Base-by-base conservation (phyloP, 495 filamentous ascomycete species). In the Lophiostoma macrostomum region DNA sequence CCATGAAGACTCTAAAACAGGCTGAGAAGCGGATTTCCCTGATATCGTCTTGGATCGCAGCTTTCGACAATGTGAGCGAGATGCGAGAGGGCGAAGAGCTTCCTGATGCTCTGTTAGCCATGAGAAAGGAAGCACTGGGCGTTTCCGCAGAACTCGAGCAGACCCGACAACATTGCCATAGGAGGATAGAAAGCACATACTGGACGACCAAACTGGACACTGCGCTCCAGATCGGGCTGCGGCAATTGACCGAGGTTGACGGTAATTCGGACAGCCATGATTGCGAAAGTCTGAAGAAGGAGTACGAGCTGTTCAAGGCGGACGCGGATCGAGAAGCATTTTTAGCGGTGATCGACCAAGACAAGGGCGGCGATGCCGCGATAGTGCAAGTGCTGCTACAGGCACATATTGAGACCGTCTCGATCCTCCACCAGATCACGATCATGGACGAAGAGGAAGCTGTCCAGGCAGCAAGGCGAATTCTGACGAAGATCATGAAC, bases 351-450 rank as follows among this genome's bases (percentile, higher is more conserved):
- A 65, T 86, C 14, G 90, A 96, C 31, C 82, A 90, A 56, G 90
- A 96, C 60, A 91, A 86, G 69, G 76, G 76, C 34, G 87, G 86
- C 29, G 87, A 95, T 69, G 80, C 83, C 8, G 82, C 76, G 16
- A 78, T 86, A 18, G 74, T 95, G 59, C 90, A 96, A 67, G 77
- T 86, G 5, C 79, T 97, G 34, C 78, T 96, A 6, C 82, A 84
- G 40, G 88, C 91, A 20, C 91, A 97, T 63, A 93, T 97, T 62
- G 91, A 97, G 65, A 87, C 88, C 2, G 81, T 96, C 44, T 76
- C 84, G 16, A 85, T 87, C 1, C 77, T 99, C 50, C 81, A 84
- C 50, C 85, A 86, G 51, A 85, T 94, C 30, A 77, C 93, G 61
- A 74, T 79, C 24, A 85, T 96, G 79, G 82, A 73, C 58, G 89